Base-by-base conservation (phyloP, 176 grass and related monocot genomes). In the Melocanna baccifera region DNA sequence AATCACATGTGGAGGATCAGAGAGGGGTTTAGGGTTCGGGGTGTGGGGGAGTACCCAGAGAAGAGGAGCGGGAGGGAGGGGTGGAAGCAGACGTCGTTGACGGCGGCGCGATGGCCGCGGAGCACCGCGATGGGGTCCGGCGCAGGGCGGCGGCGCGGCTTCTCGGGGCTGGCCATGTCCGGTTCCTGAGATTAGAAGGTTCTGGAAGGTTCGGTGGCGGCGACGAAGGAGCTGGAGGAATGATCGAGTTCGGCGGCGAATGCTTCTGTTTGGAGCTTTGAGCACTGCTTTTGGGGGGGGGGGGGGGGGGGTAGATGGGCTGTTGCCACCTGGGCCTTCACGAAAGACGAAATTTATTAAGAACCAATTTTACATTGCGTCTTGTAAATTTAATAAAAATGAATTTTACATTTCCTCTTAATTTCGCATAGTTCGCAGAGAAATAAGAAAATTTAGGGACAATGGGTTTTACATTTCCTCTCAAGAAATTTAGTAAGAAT, bases 31-130 rank as follows among this genome's bases (percentile, higher is more conserved):
- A 15, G 56, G 76, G 48, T 13, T 13, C 29, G 51, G 48, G 67
- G 53, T 22, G 42, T 46, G 19, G 26, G 9, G 22, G 16, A 9
- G 62, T 86, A 98, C 96, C 96, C 96, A 34, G 96, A 93, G 85
- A 98, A 98, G 79, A 98, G 87, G 69, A 98, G 82, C 14, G 93
- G 76, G 6, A 86, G 87, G 4, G 80, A 90, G 20, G 82, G 85
- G 64, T 98, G 93, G 89, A 98, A 98, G 79, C 91, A 91, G 68
- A 84, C 85, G 68, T 95, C 96, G 85, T 80, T 95, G 85, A 98
- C 89, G 13, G 92, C 67, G 6, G 93, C 91, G 8, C 89, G 93
- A 76, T 98, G 96, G 51, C 93, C 96, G 7, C 96, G 75, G 45
- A 98, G 76, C 26, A 98, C 91, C 25, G 91, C 91, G 19, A 93